phyloP scores from a whole-genome alignment of 1,284 basidiomycete species.

The Psilocybe mexicana region DNA sequence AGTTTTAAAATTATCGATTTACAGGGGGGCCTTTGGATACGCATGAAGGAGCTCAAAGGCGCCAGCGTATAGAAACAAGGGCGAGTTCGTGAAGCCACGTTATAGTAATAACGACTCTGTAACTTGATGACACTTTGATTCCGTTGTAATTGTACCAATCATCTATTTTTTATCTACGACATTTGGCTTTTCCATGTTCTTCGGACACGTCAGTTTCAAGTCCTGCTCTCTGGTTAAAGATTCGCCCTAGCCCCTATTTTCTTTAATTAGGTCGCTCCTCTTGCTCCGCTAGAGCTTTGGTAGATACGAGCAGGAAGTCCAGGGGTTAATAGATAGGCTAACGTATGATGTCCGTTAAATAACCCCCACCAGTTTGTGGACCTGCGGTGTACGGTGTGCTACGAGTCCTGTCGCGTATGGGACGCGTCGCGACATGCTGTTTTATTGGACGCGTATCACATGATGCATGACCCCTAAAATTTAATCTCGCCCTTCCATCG shows the following conservation, averaged over 20 bases:
- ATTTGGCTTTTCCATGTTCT: background rate
- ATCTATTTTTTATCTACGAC: background rate
- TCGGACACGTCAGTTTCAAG: background rate
- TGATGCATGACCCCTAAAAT: no score
- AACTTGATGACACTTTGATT: background rate
- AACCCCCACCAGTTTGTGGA: no score
- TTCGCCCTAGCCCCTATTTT: background rate
- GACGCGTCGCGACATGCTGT: no score
- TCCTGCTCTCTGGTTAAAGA: background rate
- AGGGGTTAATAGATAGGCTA: no score
- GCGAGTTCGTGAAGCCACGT: background rate
- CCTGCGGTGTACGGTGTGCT: no score
- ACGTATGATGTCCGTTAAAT: no score
- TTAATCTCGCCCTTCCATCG: no score
- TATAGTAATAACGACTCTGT: background rate
- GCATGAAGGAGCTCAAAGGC: constrained; percentile 10
- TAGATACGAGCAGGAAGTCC: no score
- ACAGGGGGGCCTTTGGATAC: constrained; percentile 16
- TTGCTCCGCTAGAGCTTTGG: no score
- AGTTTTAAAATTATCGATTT: background rate
- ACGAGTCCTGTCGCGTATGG: no score
- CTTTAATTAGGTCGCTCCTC: no score
- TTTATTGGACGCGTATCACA: no score
- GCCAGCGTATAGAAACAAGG: background rate
- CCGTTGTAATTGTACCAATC: background rate